Conservation (phyloP, 169 alveolate species). For the Eimeria zaria region DNA sequence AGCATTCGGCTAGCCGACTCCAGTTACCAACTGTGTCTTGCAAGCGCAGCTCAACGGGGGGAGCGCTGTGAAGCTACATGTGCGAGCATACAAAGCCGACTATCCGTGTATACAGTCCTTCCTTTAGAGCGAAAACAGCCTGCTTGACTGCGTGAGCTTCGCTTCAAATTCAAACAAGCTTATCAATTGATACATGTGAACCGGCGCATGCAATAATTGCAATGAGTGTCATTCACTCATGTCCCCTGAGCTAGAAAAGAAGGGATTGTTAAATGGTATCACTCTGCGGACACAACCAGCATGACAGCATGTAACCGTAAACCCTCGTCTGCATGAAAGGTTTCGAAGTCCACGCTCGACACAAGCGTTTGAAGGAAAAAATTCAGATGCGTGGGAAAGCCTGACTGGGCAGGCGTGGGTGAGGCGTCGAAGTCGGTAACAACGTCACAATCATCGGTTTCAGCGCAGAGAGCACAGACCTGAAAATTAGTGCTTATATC, state of each 20-base stretch:
- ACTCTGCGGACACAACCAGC: background rate
- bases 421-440: too few relatives aligned
- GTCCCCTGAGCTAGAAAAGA: background rate
- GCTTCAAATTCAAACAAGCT: background rate
- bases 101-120: background rate
- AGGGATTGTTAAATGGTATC: background rate
- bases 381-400: background rate
- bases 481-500: background rate
- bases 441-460: background rate
- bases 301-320: background rate
- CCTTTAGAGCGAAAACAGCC: background rate
- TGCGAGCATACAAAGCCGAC: background rate
- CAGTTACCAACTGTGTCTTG: background rate
- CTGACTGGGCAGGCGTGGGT: background rate
- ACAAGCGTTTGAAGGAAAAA: background rate
- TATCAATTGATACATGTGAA: background rate
- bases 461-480: background rate
- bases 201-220: background rate
- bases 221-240: background rate
- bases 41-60: background rate
- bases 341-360: background rate
- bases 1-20: background rate
- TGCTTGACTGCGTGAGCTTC: background rate
- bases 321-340: background rate
- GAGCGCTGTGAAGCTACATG: background rate